Evolutionary conservation across 352 stramenopile species (phyloP).

Genomic region (Globisporangium echinulatum): DNA sequence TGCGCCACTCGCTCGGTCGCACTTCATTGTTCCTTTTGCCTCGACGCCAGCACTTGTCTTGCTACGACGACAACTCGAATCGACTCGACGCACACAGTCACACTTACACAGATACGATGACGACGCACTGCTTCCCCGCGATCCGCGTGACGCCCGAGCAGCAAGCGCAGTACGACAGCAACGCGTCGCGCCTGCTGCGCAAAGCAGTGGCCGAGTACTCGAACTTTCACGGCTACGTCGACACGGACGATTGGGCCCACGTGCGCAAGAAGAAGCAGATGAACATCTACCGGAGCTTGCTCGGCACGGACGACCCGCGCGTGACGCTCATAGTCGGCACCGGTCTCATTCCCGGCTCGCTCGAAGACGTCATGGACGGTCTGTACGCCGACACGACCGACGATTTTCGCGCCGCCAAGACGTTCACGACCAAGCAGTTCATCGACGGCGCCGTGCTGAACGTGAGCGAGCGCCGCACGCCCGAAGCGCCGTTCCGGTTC

Average conservation of each 20-base stretch:
- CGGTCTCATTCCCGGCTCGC: slow-evolving; percentile 4
- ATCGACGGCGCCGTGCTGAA: slow-evolving; percentile 29
- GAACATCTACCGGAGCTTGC: slow-evolving; percentile 10
- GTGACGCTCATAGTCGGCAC: slow-evolving; percentile 15
- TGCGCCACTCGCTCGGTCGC: background rate
- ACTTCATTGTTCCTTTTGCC: background rate
- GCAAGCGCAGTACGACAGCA: slow-evolving; percentile 9
- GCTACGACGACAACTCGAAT: too few species aligned
- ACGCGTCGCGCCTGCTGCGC: slow-evolving; percentile 2
- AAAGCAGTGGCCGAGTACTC: slow-evolving; percentile 11
- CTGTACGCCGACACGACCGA: slow-evolving; percentile 40
- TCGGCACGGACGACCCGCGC: slow-evolving; percentile 5
- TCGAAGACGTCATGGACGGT: slow-evolving; percentile 34
- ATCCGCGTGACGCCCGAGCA: slow-evolving; percentile 5
- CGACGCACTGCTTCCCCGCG: slow-evolving; percentile 4
- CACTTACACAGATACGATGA: too few species aligned
- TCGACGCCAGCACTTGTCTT: background rate
- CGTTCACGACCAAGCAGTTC: slow-evolving; percentile 27
- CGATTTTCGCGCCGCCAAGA: slow-evolving; percentile 27
- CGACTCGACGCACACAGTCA: too few species aligned
- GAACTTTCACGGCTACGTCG: slow-evolving; percentile 9
- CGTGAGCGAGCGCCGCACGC: slow-evolving; percentile 20
- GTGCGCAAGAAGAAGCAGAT: slow-evolving; percentile 14
- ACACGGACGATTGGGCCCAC: slow-evolving; percentile 10
- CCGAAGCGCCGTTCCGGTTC: slow-evolving; percentile 32